These are phyloP conservation scores for Macrolepiota dolichaula DNA, from an alignment of 768 basidiomycete genomes.

Conservation along the genomic window DNA sequence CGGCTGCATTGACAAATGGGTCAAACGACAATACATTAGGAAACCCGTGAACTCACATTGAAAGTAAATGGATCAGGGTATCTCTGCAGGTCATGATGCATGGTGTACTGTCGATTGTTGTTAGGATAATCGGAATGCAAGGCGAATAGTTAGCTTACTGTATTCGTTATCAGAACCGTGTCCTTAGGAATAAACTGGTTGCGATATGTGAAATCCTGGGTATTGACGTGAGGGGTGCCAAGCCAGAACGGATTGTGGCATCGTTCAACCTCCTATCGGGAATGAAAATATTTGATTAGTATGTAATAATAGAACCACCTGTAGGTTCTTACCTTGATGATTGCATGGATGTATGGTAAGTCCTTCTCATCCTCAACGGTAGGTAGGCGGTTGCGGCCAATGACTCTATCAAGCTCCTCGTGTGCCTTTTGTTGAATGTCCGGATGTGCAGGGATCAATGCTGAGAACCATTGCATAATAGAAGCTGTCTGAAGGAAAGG, in stretches of 20 bases:
- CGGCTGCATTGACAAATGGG: slow-evolving; percentile 22
- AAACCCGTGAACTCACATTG: slow-evolving; percentile 6
- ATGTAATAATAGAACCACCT: background rate
- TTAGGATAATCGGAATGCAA: background rate
- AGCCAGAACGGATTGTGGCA: slow-evolving; percentile 37
- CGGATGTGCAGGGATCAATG: slow-evolving; percentile 19
- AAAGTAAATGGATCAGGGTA: slow-evolving; percentile 37
- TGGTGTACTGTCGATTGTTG: slow-evolving; percentile 24
- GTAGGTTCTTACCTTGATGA: slow-evolving; percentile 16
- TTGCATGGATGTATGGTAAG: slow-evolving; percentile 18
- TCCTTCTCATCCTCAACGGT: slow-evolving; percentile 16
- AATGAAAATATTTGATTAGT: background rate
- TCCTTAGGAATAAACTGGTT: slow-evolving; percentile 39
- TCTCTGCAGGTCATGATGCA: slow-evolving; percentile 33
- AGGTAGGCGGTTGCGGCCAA: slow-evolving; percentile 16
- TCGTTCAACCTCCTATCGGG: slow-evolving; percentile 29
- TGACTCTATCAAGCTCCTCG: slow-evolving; percentile 22
- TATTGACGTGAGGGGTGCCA: slow-evolving; percentile 35
- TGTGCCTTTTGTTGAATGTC: slow-evolving; percentile 17
- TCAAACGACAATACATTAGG: too few relatives aligned
- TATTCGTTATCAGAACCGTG: slow-evolving; percentile 35
- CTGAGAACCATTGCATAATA: slow-evolving; percentile 36
- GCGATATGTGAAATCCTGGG: slow-evolving; percentile 36
- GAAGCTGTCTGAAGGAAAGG: slow-evolving; percentile 26
- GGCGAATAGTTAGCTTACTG: slow-evolving; percentile 15